Conservation (phyloP, 2,329 filamentous ascomycete species). For the Aspergillus candidus region DNA sequence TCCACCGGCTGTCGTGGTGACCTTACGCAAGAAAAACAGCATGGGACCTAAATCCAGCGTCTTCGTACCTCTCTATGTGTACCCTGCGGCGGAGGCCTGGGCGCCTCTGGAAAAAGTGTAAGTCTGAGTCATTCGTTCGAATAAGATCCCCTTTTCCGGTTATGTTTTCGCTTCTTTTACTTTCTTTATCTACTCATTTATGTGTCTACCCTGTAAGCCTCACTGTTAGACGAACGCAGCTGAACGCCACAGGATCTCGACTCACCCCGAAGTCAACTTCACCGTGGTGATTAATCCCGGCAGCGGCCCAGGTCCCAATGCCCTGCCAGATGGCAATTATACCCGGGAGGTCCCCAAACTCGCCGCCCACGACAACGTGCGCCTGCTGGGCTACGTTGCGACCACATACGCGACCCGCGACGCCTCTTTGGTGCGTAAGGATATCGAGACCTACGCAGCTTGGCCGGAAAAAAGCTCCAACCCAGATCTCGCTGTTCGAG, state of each 20-base stretch:
- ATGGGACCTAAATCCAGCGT: conserved; percentile 37
- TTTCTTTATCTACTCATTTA: not conserved
- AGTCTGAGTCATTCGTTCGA: conserved; percentile 9
- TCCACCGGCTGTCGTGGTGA: conserved; percentile 29
- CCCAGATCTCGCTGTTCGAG: conserved; percentile 37
- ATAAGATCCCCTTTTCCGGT: conserved; percentile 1
- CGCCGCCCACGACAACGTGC: conserved; percentile 42
- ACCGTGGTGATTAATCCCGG: conserved; percentile 47
- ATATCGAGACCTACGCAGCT: conserved; percentile 42
- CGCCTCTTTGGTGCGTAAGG: conserved; percentile 36
- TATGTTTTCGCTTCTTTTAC: conserved; percentile 7
- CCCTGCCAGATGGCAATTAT: conserved; percentile 41
- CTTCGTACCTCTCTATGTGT: conserved; percentile 46
- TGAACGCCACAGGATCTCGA: conserved; percentile 31
- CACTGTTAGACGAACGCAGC: conserved; percentile 9
- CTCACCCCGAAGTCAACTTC: conserved; percentile 41
- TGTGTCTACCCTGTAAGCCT: too few species aligned
- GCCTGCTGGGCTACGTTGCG: conserved; percentile 47
- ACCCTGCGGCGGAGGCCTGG: conserved; percentile 44
- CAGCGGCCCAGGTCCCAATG: conserved; percentile 41
- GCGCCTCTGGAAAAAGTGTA: conserved; percentile 42
- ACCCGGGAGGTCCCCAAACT: conserved; percentile 38
- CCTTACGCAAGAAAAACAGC: conserved; percentile 28
- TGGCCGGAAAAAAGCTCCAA: conserved; percentile 37
- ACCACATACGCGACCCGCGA: conserved; percentile 43